Percentiles rank a stretch among this genome's conserved stretches.
These are phyloP conservation scores for Bolboschoenoplectus hybrid DNA, from an alignment of 202 grass and related monocot genomes.

Conservation along the genomic window DNA sequence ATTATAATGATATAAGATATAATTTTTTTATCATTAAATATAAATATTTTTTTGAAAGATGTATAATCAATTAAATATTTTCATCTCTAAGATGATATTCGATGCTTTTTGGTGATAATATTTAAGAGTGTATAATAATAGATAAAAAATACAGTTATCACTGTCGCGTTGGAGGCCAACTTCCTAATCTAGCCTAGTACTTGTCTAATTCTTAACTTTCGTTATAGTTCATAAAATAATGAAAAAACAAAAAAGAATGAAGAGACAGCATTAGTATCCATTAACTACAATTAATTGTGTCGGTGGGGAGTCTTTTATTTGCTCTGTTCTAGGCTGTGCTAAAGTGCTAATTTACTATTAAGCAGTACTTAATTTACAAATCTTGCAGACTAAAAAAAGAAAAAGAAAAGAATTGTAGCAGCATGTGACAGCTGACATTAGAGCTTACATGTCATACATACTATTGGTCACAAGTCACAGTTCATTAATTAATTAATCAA, in stretches of 20 bases:
- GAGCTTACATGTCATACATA: constrained; percentile 12
- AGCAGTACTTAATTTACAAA: constrained; percentile 11
- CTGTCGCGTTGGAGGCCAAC: neutral
- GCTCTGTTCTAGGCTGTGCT: neutral
- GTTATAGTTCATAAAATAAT: neutral
- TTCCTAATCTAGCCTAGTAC: neutral
- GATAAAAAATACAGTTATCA: neutral
- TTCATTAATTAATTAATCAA: constrained; percentile 15
- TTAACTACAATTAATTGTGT: neutral
- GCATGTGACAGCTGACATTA: constrained; percentile 22
- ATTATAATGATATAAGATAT: too few relatives aligned
- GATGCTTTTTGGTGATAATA: neutral
- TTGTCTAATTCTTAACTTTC: neutral
- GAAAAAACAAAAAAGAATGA: neutral
- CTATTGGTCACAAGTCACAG: constrained; percentile 15
- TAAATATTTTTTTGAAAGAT: too few relatives aligned
- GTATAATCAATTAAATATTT: too few relatives aligned
- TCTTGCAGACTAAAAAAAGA: neutral
- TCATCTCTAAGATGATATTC: too few relatives aligned
- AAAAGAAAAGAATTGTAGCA: neutral
- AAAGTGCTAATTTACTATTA: neutral
- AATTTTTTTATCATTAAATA: too few relatives aligned
- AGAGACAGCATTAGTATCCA: neutral
- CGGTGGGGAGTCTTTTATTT: neutral
- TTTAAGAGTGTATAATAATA: neutral